Evolutionary conservation across 768 basidiomycete genomes (phyloP).

Genomic region (Pulveroboletus sp.): DNA sequence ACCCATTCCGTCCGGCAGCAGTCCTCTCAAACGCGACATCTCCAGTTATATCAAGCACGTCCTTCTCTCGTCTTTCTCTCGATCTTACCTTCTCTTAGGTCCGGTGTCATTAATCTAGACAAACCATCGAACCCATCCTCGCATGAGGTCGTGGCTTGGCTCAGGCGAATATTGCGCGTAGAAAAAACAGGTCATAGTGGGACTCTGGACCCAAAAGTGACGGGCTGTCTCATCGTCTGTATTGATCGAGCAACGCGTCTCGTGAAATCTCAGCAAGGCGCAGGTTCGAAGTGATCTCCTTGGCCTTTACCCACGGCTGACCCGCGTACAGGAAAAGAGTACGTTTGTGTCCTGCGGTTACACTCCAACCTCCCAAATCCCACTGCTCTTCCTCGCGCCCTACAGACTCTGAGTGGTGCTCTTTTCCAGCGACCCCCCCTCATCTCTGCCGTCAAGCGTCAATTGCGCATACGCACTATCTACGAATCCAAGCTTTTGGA

Average conservation of each 20-base stretch:
- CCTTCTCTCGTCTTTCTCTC: neutral
- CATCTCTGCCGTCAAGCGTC: constrained; percentile 98
- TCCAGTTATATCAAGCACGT: constrained; percentile 82
- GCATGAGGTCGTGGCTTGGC: constrained; percentile 99
- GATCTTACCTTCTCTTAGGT: constrained; percentile 46
- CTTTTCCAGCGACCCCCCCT: constrained; percentile 98
- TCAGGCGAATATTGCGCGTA: constrained; percentile 91
- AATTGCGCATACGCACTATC: constrained; percentile 95
- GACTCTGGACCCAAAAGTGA: constrained; percentile 98
- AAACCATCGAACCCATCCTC: constrained; percentile 99
- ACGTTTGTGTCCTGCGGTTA: constrained; percentile 93
- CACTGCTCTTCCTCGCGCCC: constrained; percentile 83
- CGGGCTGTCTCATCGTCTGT: constrained; percentile 97
- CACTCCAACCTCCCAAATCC: constrained; percentile 82
- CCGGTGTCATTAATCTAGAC: constrained; percentile 98
- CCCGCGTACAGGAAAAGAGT: constrained; percentile 78
- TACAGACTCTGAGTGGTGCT: constrained; percentile 96
- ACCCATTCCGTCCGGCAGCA: constrained; percentile 91
- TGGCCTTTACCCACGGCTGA: neutral
- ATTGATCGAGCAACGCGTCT: constrained; percentile 97
- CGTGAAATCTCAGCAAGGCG: constrained; percentile 98
- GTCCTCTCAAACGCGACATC: constrained; percentile 94
- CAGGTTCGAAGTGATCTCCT: constrained; percentile 54
- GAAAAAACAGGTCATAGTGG: constrained; percentile 99
- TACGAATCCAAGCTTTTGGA: constrained; percentile 95